phyloP scores from a whole-genome alignment of 371 early-diverging fungal genomes.

The Mortierella sp. region DNA sequence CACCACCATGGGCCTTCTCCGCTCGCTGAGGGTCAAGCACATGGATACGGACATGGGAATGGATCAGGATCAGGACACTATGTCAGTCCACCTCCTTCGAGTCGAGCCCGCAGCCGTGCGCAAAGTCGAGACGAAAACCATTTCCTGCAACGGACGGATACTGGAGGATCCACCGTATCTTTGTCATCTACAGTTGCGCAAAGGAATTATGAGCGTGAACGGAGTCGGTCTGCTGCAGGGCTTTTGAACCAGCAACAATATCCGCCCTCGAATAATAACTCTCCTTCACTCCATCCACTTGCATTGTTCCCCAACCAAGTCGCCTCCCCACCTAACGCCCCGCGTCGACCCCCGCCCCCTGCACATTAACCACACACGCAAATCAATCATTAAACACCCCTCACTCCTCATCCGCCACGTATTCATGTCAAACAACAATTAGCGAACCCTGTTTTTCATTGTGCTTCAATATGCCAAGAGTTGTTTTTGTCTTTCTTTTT shows the following conservation, averaged over 20 bases:
- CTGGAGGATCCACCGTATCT: slow-evolving; percentile 10
- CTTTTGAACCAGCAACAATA: neutral
- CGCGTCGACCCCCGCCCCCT: neutral
- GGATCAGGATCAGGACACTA: neutral
- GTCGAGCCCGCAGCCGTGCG: slow-evolving; percentile 38
- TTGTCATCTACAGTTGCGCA: neutral
- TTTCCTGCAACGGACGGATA: slow-evolving; percentile 4
- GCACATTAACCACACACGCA: neutral
- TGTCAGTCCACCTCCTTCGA: slow-evolving; percentile 26
- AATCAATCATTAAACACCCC: neutral
- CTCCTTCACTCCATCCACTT: neutral
- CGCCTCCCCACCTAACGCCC: neutral
- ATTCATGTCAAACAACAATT: neutral
- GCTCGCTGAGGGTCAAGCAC: slow-evolving; percentile 24
- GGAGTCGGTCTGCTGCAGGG: slow-evolving; percentile 24
- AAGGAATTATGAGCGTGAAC: slow-evolving; percentile 20
- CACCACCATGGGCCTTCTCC: slow-evolving; percentile 41
- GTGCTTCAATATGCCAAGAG: neutral
- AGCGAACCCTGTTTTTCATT: neutral
- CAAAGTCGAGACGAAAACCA: slow-evolving; percentile 42
- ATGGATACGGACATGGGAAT: neutral
- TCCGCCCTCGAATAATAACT: neutral
- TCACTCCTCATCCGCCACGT: neutral
- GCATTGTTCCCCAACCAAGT: neutral
- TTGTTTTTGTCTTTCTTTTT: neutral